phyloP scores from a whole-genome alignment of 768 basidiomycete species.

The Aureoboletus auriporus region DNA sequence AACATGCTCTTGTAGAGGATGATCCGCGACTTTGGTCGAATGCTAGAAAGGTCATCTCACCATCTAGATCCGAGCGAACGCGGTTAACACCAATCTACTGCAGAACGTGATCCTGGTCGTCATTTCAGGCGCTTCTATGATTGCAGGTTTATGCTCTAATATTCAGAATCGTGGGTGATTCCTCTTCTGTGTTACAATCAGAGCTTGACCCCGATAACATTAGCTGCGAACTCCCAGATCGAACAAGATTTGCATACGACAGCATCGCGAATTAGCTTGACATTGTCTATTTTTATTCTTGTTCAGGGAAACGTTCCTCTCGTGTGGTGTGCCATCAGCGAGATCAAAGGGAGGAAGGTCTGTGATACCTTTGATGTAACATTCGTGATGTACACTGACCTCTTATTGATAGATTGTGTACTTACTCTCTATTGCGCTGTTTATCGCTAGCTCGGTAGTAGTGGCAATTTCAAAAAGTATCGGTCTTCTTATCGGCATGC shows the following conservation, averaged over 20 bases:
- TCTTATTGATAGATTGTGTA: conserved; percentile 45
- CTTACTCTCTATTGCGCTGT: conserved; percentile 47
- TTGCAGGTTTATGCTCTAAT: conserved; percentile 23
- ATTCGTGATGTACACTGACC: background rate
- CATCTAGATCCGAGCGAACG: background rate
- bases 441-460: conserved; percentile 52
- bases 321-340: conserved; percentile 30
- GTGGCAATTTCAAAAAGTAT: conserved; percentile 58
- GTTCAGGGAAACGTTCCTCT: conserved; percentile 54
- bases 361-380: conserved; percentile 4
- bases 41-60: conserved; percentile 46
- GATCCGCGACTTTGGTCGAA: conserved; percentile 62
- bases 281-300: conserved; percentile 67
- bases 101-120: conserved; percentile 21
- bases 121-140: conserved; percentile 28
- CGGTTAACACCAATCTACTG: background rate
- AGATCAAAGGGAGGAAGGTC: conserved; percentile 74
- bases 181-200: background rate
- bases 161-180: conserved; percentile 28
- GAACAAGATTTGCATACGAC: conserved; percentile 59
- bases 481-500: conserved; percentile 59
- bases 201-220: background rate
- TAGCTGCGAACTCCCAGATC: conserved; percentile 69
- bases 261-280: conserved; percentile 59
- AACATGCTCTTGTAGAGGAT: conserved; percentile 44